Base-by-base conservation (phyloP, 73 alveolate genomes). In the Paramecium sonneborni region DNA sequence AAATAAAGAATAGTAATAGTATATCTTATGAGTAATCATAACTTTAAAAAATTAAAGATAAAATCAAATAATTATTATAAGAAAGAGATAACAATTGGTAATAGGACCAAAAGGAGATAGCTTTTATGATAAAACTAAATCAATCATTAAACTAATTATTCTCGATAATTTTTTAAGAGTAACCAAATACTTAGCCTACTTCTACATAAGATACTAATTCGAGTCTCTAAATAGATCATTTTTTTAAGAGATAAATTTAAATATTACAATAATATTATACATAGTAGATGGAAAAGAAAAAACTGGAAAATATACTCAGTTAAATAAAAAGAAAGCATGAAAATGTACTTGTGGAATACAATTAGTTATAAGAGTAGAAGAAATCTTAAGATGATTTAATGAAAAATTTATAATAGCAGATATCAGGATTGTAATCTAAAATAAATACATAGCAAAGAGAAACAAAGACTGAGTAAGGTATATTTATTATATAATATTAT, bases 61-160 rank as follows among this genome's bases (percentile, higher is more conserved):
- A 79, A 10, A 79, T 79, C 6, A 79, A 43, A 46, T 21, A 7
- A 21, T 32, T 79, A 20, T 44, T 79, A 79, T 44, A 79, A 79
- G 76, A 79, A 15, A 39, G 48, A 34, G 90, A 79, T 8, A 20
- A 38, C 3, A 79, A 46, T 44, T 41, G 21, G 55, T 12, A 39
- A 7, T 43, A 79, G 41, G 90, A 79, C 18, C 35, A 79, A 23
- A 79, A 79, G 30, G 90, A 79, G 14, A n/a, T 79, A 10, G 26
- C 69, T 3, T 79, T 79, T 32, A 79, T 79, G 90, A 79, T 46
- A 43, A 79, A 79, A 79, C 30, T 79, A 20, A 79, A 79, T 79
- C 24, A 79, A 79, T 21, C 52, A 1, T 34, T 79, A 23, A 79
- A 79, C 55, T 24, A 79, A 79, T 62, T 79, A 26, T 28, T 79